These are phyloP conservation scores for Mitragyna speciosa DNA, from an alignment of 257 asterid species.

Conservation along the genomic window DNA sequence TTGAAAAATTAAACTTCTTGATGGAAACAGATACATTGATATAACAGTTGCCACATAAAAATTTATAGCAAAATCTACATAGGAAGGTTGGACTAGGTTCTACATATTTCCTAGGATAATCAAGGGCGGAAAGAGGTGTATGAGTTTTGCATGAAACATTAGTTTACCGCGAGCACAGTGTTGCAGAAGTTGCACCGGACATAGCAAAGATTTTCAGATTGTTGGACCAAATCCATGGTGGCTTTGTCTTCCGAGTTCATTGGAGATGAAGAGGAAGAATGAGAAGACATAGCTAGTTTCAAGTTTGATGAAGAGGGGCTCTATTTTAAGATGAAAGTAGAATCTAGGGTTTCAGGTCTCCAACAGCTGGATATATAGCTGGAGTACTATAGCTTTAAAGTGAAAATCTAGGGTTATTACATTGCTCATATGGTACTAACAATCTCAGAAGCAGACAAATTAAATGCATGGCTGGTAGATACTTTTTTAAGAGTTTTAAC, in stretches of 20 bases:
- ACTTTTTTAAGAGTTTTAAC: not conserved
- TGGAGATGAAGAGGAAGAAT: slow-evolving; percentile 34
- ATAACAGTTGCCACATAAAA: not conserved
- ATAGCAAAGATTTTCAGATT: slow-evolving; percentile 88
- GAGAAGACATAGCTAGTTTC: slow-evolving; percentile 27
- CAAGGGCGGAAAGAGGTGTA: not conserved
- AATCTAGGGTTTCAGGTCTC: slow-evolving; percentile 8
- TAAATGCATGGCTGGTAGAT: not conserved
- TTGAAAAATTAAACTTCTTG: slow-evolving; percentile 8
- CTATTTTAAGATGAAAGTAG: slow-evolving; percentile 1
- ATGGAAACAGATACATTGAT: not conserved
- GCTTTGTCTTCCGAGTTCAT: slow-evolving; percentile 23
- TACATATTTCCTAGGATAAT: not conserved
- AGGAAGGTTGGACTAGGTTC: not conserved
- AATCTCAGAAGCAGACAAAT: slow-evolving; percentile 13
- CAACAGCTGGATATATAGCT: slow-evolving; percentile 5
- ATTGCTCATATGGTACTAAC: slow-evolving; percentile 1
- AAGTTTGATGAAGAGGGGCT: slow-evolving; percentile 4
- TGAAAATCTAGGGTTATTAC: slow-evolving; percentile 6
- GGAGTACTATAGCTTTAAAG: not conserved
- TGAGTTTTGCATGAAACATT: slow-evolving; percentile 6
- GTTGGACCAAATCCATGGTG: slow-evolving; percentile 73
- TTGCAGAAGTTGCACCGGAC: slow-evolving; percentile 92
- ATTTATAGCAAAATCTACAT: slow-evolving; percentile 2
- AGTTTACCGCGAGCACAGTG: slow-evolving; percentile 91